Evolutionary conservation across 2,329 filamentous ascomycete species (phyloP).

Genomic region (Diplodia scrobiculata): DNA sequence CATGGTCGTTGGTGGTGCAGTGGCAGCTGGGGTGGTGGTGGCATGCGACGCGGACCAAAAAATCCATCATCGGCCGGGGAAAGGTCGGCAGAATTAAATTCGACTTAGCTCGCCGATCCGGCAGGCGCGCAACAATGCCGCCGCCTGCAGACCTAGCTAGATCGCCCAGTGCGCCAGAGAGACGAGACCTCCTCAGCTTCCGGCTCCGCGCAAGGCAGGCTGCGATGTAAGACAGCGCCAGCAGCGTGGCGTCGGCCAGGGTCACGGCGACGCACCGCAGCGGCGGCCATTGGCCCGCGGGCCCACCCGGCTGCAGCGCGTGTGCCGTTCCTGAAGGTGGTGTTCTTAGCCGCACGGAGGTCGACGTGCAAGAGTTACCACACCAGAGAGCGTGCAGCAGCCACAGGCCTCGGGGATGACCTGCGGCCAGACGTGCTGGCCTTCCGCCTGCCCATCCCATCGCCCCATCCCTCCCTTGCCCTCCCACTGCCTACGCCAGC

Average conservation of each 20-base stretch:
- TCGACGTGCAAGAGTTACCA: slow-evolving; percentile 29
- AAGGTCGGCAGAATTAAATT: background rate
- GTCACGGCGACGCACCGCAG: slow-evolving; percentile 3
- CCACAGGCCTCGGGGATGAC: slow-evolving; percentile 31
- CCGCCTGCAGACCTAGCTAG: slow-evolving; percentile 7
- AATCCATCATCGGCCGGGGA: background rate
- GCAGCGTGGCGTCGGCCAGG: slow-evolving; percentile 15
- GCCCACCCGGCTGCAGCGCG: slow-evolving; percentile 17
- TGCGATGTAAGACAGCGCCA: background rate
- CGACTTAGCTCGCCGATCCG: slow-evolving; percentile 5
- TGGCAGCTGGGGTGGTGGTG: background rate
- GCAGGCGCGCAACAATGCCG: slow-evolving; percentile 21
- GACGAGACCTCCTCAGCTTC: background rate
- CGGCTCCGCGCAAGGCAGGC: background rate
- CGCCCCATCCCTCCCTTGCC: slow-evolving; percentile 22
- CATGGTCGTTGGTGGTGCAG: slow-evolving; percentile 43
- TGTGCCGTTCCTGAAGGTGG: slow-evolving; percentile 19
- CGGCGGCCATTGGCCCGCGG: slow-evolving; percentile 9
- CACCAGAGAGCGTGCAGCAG: slow-evolving; percentile 31
- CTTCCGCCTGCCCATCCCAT: slow-evolving; percentile 26
- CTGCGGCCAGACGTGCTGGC: slow-evolving; percentile 7
- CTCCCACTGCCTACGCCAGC: background rate
- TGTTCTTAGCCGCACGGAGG: slow-evolving; percentile 29
- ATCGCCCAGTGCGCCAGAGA: slow-evolving; percentile 15
- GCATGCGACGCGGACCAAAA: slow-evolving; percentile 15